Percentiles rank a stretch among this genome's conserved stretches.
Evolutionary conservation across 2,329 filamentous ascomycete genomes (phyloP).

Genomic region (Sordariomycetes sp.): DNA sequence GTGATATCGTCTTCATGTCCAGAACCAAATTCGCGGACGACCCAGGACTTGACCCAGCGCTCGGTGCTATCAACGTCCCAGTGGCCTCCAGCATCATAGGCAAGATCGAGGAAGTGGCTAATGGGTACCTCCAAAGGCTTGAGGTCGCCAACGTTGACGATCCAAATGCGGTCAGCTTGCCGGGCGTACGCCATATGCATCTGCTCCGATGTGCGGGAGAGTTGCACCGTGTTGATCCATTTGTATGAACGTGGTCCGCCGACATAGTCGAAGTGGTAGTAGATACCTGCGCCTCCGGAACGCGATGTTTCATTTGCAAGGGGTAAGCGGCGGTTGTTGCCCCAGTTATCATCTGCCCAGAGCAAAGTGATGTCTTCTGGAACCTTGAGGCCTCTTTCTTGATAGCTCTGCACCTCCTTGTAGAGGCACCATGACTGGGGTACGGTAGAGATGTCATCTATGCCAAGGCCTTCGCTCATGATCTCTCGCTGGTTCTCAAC

Average conservation of each 20-base stretch:
- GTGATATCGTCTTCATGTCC: conserved; percentile 34
- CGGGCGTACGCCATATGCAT: conserved; percentile 51
- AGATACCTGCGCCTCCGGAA: conserved; percentile 55
- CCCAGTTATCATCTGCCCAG: conserved; percentile 55
- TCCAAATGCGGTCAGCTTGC: conserved; percentile 52
- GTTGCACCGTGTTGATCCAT: conserved; percentile 57
- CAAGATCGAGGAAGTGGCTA: conserved; percentile 44
- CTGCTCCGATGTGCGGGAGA: conserved; percentile 52
- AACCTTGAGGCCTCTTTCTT: conserved; percentile 40
- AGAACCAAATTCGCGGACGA: conserved; percentile 48
- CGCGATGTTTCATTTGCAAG: conserved; percentile 48
- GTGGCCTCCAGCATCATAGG: conserved; percentile 37
- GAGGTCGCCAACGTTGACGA: conserved; percentile 59
- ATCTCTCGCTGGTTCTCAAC: conserved; percentile 52
- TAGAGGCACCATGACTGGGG: conserved; percentile 68
- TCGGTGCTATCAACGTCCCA: conserved; percentile 25
- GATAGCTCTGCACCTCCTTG: conserved; percentile 61
- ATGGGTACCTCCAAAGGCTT: conserved; percentile 48
- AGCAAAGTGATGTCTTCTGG: conserved; percentile 52
- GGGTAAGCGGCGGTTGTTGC: conserved; percentile 54
- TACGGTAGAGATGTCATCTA: conserved; percentile 37
- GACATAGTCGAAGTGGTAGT: conserved; percentile 51
- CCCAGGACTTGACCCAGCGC: conserved; percentile 35
- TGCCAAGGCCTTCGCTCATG: conserved; percentile 41
- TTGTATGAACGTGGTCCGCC: conserved; percentile 38